phyloP scores from a whole-genome alignment of 2,329 filamentous ascomycete genomes.

The Diplodia scrobiculata region DNA sequence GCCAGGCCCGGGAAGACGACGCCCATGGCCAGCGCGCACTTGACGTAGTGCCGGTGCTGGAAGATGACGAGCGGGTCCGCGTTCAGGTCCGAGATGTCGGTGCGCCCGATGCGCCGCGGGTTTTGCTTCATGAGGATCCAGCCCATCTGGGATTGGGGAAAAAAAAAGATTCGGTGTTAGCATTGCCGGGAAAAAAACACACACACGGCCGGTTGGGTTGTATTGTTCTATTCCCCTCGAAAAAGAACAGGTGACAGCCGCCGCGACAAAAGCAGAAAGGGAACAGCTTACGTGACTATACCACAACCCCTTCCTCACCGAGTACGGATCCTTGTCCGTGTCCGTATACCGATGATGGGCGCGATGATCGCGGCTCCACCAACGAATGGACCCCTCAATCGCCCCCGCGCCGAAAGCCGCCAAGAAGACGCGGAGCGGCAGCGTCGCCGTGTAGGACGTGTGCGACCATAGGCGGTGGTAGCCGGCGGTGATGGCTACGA shows the following conservation, averaged over 20 bases:
- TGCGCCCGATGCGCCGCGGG: conserved; percentile 82
- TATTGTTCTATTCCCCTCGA: too few relatives aligned
- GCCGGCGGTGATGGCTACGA: conserved; percentile 49
- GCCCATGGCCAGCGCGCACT: conserved; percentile 75
- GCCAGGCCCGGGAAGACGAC: conserved; percentile 74
- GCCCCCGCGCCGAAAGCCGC: conserved; percentile 79
- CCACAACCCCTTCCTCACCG: conserved; percentile 77
- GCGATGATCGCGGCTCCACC: conserved; percentile 86
- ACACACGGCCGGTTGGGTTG: too few relatives aligned
- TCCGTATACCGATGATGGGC: conserved; percentile 91
- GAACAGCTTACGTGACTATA: conserved; percentile 22
- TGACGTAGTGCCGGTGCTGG: conserved; percentile 86
- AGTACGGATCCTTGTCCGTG: conserved; percentile 89
- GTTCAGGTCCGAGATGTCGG: conserved; percentile 85
- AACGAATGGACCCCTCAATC: conserved; percentile 81
- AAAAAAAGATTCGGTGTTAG: not conserved
- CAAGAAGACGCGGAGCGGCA: conserved; percentile 78
- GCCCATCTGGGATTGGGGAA: conserved; percentile 56
- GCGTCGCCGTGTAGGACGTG: conserved; percentile 74
- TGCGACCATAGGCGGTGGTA: conserved; percentile 88
- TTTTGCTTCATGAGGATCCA: conserved; percentile 97
- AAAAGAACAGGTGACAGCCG: too few relatives aligned
- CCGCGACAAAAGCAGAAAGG: not conserved
- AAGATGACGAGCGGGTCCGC: conserved; percentile 82
- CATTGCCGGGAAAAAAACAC: too few relatives aligned